Percentiles rank a stretch among this genome's conserved stretches.
phyloP scores from a whole-genome alignment of 169 alveolate genomes.

The Sarcocystis neurona region DNA sequence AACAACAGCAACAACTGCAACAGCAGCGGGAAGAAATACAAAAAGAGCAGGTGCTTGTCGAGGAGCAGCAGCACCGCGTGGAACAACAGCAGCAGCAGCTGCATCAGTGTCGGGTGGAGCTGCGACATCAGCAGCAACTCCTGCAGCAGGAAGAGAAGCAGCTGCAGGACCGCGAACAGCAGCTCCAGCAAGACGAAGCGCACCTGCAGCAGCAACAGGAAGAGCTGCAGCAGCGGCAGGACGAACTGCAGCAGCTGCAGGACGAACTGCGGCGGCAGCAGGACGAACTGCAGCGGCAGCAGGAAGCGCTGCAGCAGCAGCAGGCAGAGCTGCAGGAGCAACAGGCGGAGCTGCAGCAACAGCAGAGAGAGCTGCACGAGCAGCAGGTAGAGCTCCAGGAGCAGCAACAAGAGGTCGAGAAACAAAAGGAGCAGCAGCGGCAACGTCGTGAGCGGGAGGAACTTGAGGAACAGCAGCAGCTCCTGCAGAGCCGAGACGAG shows the following conservation, averaged over 20 bases:
- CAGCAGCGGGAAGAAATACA: not conserved
- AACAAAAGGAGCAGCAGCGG: not conserved
- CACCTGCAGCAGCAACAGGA: not conserved
- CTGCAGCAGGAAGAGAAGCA: not conserved
- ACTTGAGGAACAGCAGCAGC: not conserved
- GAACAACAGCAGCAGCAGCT: not conserved
- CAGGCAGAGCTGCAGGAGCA: not conserved
- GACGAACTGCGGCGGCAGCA: not conserved
- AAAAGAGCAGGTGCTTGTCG: not conserved
- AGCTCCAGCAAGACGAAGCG: not conserved
- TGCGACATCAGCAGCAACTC: not conserved
- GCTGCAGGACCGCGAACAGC: not conserved
- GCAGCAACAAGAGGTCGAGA: not conserved
- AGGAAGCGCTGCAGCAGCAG: not conserved
- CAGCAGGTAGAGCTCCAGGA: not conserved
- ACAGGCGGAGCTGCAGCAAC: not conserved
- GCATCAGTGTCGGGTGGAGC: not conserved
- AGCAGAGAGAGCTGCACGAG: not conserved
- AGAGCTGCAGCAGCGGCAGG: not conserved
- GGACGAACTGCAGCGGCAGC: not conserved
- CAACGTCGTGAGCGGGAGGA: too few species aligned
- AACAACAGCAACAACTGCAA: not conserved
- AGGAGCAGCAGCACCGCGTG: not conserved
- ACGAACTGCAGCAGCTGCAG: not conserved
- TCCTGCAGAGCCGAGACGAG: constrained; percentile 6